Percentiles rank a stretch among this genome's conserved stretches.
These are phyloP conservation scores for Claviceps citrina DNA, from an alignment of 2,329 filamentous ascomycete species.

Conservation along the genomic window DNA sequence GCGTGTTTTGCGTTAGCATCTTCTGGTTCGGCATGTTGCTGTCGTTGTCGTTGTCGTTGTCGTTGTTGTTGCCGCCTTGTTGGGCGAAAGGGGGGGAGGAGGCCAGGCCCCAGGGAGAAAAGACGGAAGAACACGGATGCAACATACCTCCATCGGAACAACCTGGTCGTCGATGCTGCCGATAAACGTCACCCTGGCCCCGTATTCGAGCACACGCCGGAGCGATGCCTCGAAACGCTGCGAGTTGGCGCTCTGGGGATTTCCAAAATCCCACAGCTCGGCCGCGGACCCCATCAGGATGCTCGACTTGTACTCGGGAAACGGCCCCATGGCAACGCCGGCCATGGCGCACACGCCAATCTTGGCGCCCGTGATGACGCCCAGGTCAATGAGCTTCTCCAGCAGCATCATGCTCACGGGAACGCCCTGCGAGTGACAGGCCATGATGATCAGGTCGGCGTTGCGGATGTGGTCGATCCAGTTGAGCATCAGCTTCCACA, in stretches of 20 bases:
- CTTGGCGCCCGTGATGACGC: constrained; percentile 59
- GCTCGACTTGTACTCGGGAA: constrained; percentile 77
- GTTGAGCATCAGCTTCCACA: constrained; percentile 90
- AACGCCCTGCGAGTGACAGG: constrained; percentile 89
- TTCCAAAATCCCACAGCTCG: constrained; percentile 86
- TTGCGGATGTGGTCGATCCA: constrained; percentile 82
- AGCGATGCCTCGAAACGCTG: constrained; percentile 66
- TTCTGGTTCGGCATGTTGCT: background rate
- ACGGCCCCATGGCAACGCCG: constrained; percentile 85
- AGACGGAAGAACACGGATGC: too few relatives aligned
- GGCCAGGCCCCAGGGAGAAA: too few relatives aligned
- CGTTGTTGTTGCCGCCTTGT: too few relatives aligned
- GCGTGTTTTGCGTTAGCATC: constrained; percentile 5
- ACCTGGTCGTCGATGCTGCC: constrained; percentile 96
- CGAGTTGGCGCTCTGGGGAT: constrained; percentile 66
- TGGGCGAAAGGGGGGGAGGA: too few relatives aligned
- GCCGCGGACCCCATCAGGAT: constrained; percentile 83
- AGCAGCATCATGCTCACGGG: constrained; percentile 86
- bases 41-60: too few relatives aligned
- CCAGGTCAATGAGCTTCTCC: constrained; percentile 81
- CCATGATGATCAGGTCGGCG: constrained; percentile 82
- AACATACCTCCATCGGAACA: constrained; percentile 61
- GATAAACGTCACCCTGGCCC: constrained; percentile 71
- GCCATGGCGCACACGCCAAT: constrained; percentile 84
- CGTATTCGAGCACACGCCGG: constrained; percentile 58